Evolutionary conservation across 306 rosid species (phyloP).

Genomic region (Corylus americana): DNA sequence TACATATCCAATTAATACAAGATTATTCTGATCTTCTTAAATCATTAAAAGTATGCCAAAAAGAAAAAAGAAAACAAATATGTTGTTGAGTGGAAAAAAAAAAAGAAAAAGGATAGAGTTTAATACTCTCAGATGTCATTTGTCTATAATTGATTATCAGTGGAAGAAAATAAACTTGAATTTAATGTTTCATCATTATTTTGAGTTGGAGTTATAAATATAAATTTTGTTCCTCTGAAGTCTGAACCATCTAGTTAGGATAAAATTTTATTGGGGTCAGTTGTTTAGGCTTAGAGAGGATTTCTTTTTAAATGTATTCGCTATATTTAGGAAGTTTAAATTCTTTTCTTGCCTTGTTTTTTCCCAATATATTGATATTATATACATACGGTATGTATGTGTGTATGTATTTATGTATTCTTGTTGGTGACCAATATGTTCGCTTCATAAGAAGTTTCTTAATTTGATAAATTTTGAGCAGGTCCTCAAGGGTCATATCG

Average conservation of each 20-base stretch:
- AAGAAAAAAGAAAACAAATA: neutral
- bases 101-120: neutral
- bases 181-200: neutral
- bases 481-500: conserved; percentile 96
- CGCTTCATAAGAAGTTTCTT: conserved; percentile 16
- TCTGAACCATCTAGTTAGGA: neutral
- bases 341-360: neutral
- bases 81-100: neutral
- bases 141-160: neutral
- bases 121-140: neutral
- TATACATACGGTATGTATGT: neutral
- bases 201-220: neutral
- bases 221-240: neutral
- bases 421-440: neutral
- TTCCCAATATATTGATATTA: neutral
- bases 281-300: neutral
- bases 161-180: neutral
- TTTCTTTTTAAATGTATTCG: neutral
- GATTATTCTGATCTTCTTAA: no score
- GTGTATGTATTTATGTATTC: neutral
- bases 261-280: neutral
- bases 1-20: no score
- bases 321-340: neutral
- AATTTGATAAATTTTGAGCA: conserved; percentile 41
- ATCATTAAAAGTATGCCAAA: neutral